Base-by-base conservation (phyloP, 2,329 filamentous ascomycete genomes). In the Fusarium protoensiforme region DNA sequence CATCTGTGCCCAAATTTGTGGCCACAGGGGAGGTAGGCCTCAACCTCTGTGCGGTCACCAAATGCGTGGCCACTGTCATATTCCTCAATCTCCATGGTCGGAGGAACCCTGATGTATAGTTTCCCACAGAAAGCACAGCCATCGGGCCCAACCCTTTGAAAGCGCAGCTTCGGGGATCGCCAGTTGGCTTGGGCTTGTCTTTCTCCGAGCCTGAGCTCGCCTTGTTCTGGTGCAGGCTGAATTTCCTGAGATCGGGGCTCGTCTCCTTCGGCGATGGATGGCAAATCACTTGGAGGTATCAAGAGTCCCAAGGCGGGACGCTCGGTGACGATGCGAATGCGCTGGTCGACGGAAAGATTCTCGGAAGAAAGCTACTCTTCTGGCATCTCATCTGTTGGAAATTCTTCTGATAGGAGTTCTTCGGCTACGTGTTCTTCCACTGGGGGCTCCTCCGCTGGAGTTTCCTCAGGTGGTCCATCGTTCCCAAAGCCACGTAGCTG, bases 11-110 rank as follows among this genome's bases (percentile, higher is more conserved):
- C 78, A 56, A 78, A 78, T 16, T 18, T 20, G 57, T 80, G 78
- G 14, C 79, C 78, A 48, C 78, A 80, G 7, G 75, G 75, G 18
- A 80, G 72, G 51, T 72, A 78, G 2, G 63, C 66, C 22, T 57
- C 61, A 11, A 18, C 27, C 46, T 80, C 78, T 13, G 20, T 14
- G 27, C 48, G 18, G 10, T 36, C 36, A 41, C 9, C 6, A 51
- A 29, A 51, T 35, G 10, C 33, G 16, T 39, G 36, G 36, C 13
- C 14, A 8, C 27, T 5, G 27, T 7, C 5, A 29, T 29, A 9
- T 14, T 27, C 43, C 22, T 24, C 43, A 27, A 24, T 16, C 22
- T 27, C 43, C 27, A 8, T 27, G 43, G 5, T 9, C 11, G 46
- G 24, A 53, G 48, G 27, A 31, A 31, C 27, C 18, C 13, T 20